A percentile compares a stretch with the other conserved stretches of the same genome.
These are phyloP conservation scores for Liquidambar formosana DNA, from an alignment of 164 flowering plant genomes.

Conservation along the genomic window DNA sequence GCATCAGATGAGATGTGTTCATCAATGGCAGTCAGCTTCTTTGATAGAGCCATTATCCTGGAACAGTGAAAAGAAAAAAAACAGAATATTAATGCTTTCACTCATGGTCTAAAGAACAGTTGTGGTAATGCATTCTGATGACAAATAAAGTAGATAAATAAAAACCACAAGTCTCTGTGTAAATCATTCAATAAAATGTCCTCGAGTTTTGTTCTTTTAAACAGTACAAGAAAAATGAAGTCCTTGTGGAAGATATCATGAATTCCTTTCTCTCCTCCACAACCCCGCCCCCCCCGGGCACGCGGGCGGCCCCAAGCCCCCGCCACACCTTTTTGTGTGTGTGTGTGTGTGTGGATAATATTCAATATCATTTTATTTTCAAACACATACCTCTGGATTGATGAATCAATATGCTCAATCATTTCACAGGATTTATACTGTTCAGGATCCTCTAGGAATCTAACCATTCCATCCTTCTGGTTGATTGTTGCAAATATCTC, in stretches of 20 bases:
- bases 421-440: constrained; percentile 86
- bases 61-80: constrained; percentile 9
- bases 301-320: no score
- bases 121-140: no score
- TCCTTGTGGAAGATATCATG: not conserved
- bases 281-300: no score
- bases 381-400: constrained; percentile 71
- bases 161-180: no score
- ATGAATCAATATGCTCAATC: constrained; percentile 82
- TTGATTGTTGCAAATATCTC: constrained; percentile 93
- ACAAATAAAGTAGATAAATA: no score
- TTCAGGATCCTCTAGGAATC: constrained; percentile 94
- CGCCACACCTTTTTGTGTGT: not conserved
- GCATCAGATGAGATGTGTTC: constrained; percentile 77
- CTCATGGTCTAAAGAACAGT: not conserved
- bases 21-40: constrained; percentile 75
- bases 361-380: not conserved
- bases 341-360: not conserved
- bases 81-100: not conserved
- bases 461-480: constrained; percentile 99
- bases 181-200: no score
- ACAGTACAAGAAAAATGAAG: no score
- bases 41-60: constrained; percentile 81
- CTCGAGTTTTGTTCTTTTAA: no score
- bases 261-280: not conserved